Percentiles rank a stretch among this genome's conserved stretches.
phyloP scores from a whole-genome alignment of 495 filamentous ascomycete genomes.

The Aspergillus leporis region DNA sequence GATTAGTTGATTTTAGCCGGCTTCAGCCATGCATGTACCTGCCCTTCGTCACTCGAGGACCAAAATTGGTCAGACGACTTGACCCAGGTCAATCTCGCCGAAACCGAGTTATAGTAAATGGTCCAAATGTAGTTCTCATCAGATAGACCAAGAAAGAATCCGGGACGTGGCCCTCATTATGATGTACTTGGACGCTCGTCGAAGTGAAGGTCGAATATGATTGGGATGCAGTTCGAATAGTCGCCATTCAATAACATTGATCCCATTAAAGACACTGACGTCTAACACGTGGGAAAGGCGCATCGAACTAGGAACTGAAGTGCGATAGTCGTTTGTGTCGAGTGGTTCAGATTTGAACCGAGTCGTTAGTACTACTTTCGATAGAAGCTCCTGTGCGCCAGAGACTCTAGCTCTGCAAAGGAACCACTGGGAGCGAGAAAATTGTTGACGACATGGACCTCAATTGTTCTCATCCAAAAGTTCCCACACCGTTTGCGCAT shows the following conservation, averaged over 20 bases:
- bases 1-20: no score
- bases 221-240: neutral
- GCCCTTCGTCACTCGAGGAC: no score
- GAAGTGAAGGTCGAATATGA: neutral
- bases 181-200: neutral
- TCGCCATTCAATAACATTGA: neutral
- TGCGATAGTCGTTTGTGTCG: neutral
- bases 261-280: neutral
- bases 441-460: neutral
- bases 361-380: neutral
- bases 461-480: slow-evolving; percentile 31
- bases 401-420: neutral
- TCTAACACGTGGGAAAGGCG: neutral
- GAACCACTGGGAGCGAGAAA: neutral
- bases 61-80: no score
- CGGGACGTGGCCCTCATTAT: no score
- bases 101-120: no score
- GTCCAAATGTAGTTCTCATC: no score
- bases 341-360: neutral
- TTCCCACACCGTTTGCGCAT: slow-evolving; percentile 39
- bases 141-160: no score
- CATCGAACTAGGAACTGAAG: neutral
- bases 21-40: no score
- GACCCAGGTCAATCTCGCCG: no score
- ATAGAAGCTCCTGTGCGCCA: neutral